Base-by-base conservation (phyloP, 78 protist genomes). In the Monocercomonoides exilis region DNA sequence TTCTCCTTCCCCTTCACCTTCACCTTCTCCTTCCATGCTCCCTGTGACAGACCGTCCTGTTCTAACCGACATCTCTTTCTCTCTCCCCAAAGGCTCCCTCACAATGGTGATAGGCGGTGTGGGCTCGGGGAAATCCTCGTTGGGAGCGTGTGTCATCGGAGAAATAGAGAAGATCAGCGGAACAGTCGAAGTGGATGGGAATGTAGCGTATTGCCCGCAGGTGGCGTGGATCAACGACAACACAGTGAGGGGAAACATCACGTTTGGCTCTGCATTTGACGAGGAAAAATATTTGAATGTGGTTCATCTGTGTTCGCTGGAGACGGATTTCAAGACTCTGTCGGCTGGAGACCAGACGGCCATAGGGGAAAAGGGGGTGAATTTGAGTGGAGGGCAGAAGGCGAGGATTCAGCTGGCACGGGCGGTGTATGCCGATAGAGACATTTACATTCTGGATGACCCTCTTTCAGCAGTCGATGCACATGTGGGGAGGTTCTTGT, bases 331-430 rank as follows among this genome's bases (percentile, higher is more conserved):
- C 70, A 54, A 54, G 70, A 54, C 21, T 21, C 21, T 54, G 38
- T 11, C 70, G 21, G n/a, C n/a, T n/a, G n/a, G n/a, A n/a, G n/a
- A n/a, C n/a, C n/a, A n/a, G n/a, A n/a, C n/a, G n/a, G n/a, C n/a
- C n/a, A n/a, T n/a, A n/a, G n/a, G n/a, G n/a, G n/a, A n/a, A n/a
- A n/a, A n/a, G n/a, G n/a, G n/a, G n/a, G n/a, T n/a, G n/a, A n/a
- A n/a, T n/a, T n/a, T n/a, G n/a, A 45, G 87, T 4, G 98, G 98
- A 1, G 94, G 94, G 29, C 92, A 90, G 42, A 92, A 90, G 88
- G 85, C 84, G 44, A 84, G 94, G 35, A 45, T 93, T 63, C 3
- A 88, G 6, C 85, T 95, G 3, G 99, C 99, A n/a, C n/a, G n/a
- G n/a, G n/a, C n/a, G n/a, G n/a, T n/a, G n/a, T n/a, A n/a, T n/a